Evolutionary conservation across 371 early-diverging fungal genomes (phyloP).

Genomic region (Mucor irregularis): DNA sequence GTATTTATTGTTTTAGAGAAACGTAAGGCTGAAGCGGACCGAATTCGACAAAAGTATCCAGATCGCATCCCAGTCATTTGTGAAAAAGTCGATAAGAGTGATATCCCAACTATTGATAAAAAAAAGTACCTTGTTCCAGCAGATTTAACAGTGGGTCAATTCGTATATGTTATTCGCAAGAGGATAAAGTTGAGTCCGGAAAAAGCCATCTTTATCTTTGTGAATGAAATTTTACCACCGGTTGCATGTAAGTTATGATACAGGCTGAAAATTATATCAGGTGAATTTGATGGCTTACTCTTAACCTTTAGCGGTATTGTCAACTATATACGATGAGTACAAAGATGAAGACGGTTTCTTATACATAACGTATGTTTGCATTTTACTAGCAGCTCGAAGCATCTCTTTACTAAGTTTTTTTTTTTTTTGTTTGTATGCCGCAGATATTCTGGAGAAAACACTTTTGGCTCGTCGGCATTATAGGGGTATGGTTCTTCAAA

Average conservation of each 20-base stretch:
- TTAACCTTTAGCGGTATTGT: constrained; percentile 67
- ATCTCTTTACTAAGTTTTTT: not conserved
- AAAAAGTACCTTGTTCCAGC: constrained; percentile 96
- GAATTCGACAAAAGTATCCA: constrained; percentile 94
- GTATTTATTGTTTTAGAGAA: constrained; percentile 63
- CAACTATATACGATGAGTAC: constrained; percentile 89
- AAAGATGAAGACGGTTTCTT: constrained; percentile 97
- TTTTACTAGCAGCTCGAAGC: not conserved
- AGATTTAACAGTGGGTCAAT: constrained; percentile 96
- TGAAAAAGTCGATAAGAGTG: constrained; percentile 94
- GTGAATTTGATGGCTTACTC: not conserved
- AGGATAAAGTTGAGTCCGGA: constrained; percentile 90
- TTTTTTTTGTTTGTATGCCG: too few species aligned
- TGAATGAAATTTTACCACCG: constrained; percentile 91
- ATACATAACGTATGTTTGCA: constrained; percentile 74
- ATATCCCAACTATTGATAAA: constrained; percentile 93
- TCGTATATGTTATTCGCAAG: constrained; percentile 93
- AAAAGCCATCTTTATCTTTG: constrained; percentile 96
- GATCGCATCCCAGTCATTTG: constrained; percentile 94
- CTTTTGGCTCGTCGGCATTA: constrained; percentile 62
- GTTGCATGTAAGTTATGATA: constrained; percentile 50
- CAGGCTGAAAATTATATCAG: not conserved
- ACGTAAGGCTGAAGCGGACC: constrained; percentile 91
- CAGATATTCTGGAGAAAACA: constrained; percentile 84
- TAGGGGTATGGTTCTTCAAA: too few species aligned